Base-by-base conservation (phyloP, 2,329 filamentous ascomycete species). In the Albifimbria verrucaria region DNA sequence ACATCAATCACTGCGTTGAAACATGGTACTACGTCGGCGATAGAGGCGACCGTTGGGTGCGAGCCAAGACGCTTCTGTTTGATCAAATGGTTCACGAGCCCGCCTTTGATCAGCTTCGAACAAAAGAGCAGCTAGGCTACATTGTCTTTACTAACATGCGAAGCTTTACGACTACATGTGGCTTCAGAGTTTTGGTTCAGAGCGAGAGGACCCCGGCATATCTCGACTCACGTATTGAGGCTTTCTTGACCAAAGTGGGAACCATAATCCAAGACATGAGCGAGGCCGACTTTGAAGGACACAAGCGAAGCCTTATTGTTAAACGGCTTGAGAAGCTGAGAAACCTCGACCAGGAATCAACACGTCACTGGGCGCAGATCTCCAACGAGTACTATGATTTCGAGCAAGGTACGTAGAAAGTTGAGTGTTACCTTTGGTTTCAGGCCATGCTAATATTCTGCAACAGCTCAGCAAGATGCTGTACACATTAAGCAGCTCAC, bases 111-210 rank as follows among this genome's bases (percentile, higher is more conserved):
- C 92, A 96, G 69, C 80, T 99, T 7, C 85, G 94, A 48, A 97
- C 94, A 43, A 97, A 97, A 72, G 93, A 99, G 70, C 93, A 99
- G 72, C 86, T 99, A 7, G 94, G 94, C 12, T 99, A 99, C 62
- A 90, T 99, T 50, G 93, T 99, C 1, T 96, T 93, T 72, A 93
- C 89, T 48, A 90, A 91, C 24, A 79, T 85, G 11, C 79, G 87
- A 39, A 81, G 82, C 50, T 84, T 88, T 52, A 76, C 85, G n/a
- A 92, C 89, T 1, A 93, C 88, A 0, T 87, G 90, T 62, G 90
- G 90, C 1, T 94, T 94, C 71, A 83, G 92, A 6, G 88, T 99
- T 58, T 82, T 97, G 56, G 91, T 99, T 25, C 94, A 99, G 74
- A 96, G 91, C 66, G 93, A 99, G 72, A 88, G 88, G 66, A 85